Evolutionary conservation across 768 basidiomycete species (phyloP), one percentile per base, ranked within the genome.

Genomic region (Brasilioporus rufonigricans): DNA sequence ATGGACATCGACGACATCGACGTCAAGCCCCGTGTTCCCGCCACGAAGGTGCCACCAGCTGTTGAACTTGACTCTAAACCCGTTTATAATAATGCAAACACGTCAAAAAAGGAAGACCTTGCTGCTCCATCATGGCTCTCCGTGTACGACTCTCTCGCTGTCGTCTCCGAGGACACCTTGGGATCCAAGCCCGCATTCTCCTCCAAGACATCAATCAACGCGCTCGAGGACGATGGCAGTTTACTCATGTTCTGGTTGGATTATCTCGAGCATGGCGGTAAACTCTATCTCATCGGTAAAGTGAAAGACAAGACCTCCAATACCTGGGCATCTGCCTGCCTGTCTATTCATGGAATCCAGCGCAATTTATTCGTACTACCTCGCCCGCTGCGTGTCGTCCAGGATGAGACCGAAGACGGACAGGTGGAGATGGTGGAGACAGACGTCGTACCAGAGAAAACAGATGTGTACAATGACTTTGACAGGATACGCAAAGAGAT

Each of bases 171-270:
- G 26, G 89, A 90, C 21, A 74, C 77, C 1, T 71, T 89, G 26
- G 88, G 86, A 21, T 67, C 67, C 44, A 61, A 71, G 24, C 61
- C 67, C 7, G 14, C 76, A 74, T 24, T 70, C 3, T 68, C 74
- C 8, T 79, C 47, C 56, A 77, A 46, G 65, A 64, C 66, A 66
- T 71, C 77, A 21, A 60, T 84, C 8, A 80, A 80, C 39, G 87
- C 86, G 0, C 77, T 94, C 2, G 92, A 98, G 65, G 73, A 81
- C 5, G 93, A 97, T 59, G 93, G 92, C 2, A 89, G 85, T 4
- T 74, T 98, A 14, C 82, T 81, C 26, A 94, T 99, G 77, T 99
- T 87, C 76, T 99, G 97, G 97, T 77, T 98, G 21, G 97, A 99
- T 66, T 93, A 93, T 64, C 83, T 95, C 32, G 93, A 98, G 67